A percentile compares a stretch with the other conserved stretches of the same genome.
phyloP scores from a whole-genome alignment of 345 rosid species.

The Hibiscus tridactylites region DNA sequence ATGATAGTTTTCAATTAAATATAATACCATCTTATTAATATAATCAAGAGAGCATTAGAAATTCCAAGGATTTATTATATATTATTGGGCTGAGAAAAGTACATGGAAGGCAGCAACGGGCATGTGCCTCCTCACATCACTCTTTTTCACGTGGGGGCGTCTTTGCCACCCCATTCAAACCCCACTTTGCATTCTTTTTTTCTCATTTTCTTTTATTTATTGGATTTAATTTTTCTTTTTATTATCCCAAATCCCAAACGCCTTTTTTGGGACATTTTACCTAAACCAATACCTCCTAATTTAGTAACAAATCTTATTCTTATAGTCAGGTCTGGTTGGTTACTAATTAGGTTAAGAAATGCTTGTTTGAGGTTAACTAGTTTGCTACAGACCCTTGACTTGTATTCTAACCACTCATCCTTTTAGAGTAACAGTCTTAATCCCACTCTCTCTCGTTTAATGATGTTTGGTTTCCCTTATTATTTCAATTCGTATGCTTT shows the following conservation, averaged over 20 bases:
- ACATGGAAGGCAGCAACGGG: constrained; percentile 1
- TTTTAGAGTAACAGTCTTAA: not conserved
- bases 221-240: not conserved
- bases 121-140: constrained; percentile 30
- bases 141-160: constrained; percentile 29
- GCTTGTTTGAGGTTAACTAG: not conserved
- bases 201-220: not conserved
- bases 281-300: not conserved
- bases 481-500: not conserved
- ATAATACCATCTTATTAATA: too few relatives aligned
- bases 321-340: not conserved
- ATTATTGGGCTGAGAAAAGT: not conserved
- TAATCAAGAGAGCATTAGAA: not conserved
- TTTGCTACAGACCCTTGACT: not conserved
- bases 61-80: not conserved
- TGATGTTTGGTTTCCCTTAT: not conserved
- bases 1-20: too few relatives aligned
- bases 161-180: constrained; percentile 29
- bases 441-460: not conserved
- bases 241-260: not conserved
- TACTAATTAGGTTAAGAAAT: not conserved
- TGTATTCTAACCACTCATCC: constrained; percentile 6
- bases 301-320: not conserved
- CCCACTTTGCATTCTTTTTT: constrained; percentile 16
- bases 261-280: not conserved